phyloP scores from a whole-genome alignment of 2,329 filamentous ascomycete genomes.

The Epichloe glyceriae region DNA sequence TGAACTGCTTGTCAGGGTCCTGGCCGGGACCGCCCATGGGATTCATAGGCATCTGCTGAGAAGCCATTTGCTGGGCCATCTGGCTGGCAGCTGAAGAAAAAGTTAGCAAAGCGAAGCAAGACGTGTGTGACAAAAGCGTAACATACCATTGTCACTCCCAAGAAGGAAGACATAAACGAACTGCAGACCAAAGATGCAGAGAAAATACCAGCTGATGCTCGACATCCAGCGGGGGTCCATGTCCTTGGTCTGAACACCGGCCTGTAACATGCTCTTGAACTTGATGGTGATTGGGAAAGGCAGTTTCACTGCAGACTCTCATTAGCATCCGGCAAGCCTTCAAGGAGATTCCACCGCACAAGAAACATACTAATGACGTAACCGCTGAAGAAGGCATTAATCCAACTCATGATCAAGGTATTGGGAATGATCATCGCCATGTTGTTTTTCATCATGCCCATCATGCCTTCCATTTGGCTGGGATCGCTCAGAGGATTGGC shows the following conservation, averaged over 20 bases:
- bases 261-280: slow-evolving; percentile 99
- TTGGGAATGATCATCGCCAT: slow-evolving; percentile 99
- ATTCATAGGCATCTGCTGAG: slow-evolving; percentile 35
- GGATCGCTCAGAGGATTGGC: slow-evolving; percentile 94
- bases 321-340: not conserved
- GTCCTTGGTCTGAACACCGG: slow-evolving; percentile 87
- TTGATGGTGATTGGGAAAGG: slow-evolving; percentile 96
- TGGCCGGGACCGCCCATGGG: slow-evolving; percentile 78
- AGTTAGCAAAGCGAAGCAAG: slow-evolving; percentile 8
- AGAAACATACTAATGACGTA: slow-evolving; percentile 76
- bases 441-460: slow-evolving; percentile 99
- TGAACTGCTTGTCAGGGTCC: slow-evolving; percentile 91
- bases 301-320: slow-evolving; percentile 60
- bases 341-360: too few relatives aligned
- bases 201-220: slow-evolving; percentile 96
- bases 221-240: slow-evolving; percentile 98
- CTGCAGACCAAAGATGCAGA: slow-evolving; percentile 92
- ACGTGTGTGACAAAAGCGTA: not conserved
- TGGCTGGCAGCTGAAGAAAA: slow-evolving; percentile 62
- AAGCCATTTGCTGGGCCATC: slow-evolving; percentile 79
- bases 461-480: slow-evolving; percentile 97
- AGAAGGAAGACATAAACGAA: slow-evolving; percentile 95
- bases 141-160: slow-evolving; percentile 85
- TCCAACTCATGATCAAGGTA: slow-evolving; percentile 99
- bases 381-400: slow-evolving; percentile 96